Evolutionary conservation across 257 asterid genomes (phyloP), one percentile per base, ranked within the genome.

Genomic region (Paraleonurus japonicus): DNA sequence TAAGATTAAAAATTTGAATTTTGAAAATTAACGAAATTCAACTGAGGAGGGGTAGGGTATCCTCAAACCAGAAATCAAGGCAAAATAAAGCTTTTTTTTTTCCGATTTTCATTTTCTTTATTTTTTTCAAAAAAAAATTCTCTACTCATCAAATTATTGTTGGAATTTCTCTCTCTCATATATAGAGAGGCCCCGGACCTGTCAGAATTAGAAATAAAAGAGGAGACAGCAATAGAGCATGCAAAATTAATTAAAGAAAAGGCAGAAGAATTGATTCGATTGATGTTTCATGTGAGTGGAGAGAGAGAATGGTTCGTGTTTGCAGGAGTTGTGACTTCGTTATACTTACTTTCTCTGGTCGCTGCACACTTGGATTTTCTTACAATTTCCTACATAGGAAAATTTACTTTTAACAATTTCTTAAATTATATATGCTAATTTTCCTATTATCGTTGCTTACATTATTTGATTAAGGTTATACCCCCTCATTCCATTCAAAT

Each of bases 381-480:
- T 16, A 78, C 93, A 4, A 68, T 90, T 53, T 72, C 76, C 81
- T 87, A 75, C 65, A 27, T 82, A 0, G 96, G 96, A 87, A 81
- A 19, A 1, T 53, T 19, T 1, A 20, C 3, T 53, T 16, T 5
- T 1, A 16, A 47, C 54, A n/a, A 43, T 11, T 43, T 4, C n/a
- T n/a, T n/a, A n/a, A n/a, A n/a, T 41, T 1, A 0, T 35, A 35
- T 7, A 35, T 35, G 12, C 9, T 7, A 8, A 35, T 7, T 12
- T 7, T 35, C 43, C 1, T 35, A 32, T 32, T 32, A 1, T 7
- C 43, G n/a, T n/a, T n/a, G n/a, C n/a, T n/a, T n/a, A n/a, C n/a
- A n/a, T n/a, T n/a, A n/a, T n/a, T n/a, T n/a, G n/a, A n/a, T n/a
- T n/a, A n/a, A n/a, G n/a, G n/a, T n/a, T n/a, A n/a, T n/a, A n/a